Conservation (phyloP, 192 early-diverging fungal genomes). For the Ramicandelaber brevisporus region DNA sequence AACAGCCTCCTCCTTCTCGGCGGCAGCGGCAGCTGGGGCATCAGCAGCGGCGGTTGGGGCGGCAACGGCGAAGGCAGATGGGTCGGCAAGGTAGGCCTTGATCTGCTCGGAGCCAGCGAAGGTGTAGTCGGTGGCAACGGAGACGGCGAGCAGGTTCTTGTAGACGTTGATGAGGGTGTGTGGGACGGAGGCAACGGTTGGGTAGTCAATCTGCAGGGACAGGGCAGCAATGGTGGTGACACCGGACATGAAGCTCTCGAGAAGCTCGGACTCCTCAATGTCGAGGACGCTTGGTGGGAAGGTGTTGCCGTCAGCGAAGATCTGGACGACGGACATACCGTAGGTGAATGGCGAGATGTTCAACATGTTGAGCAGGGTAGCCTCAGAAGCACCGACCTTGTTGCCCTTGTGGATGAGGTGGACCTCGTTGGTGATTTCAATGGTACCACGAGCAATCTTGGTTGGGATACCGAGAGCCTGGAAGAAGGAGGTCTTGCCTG, state of each 20-base stretch:
- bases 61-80: constrained; percentile 62
- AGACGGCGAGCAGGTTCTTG: constrained; percentile 88
- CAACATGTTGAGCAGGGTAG: constrained; percentile 96
- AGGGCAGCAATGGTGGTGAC: constrained; percentile 52
- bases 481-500: constrained; percentile 99
- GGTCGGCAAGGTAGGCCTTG: constrained; percentile 87
- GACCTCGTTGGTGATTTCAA: constrained; percentile 95
- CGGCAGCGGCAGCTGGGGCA: constrained; percentile 22
- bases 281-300: constrained; percentile 79
- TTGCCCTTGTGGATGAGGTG: constrained; percentile 67
- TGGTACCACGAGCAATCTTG: constrained; percentile 99
- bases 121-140: constrained; percentile 71
- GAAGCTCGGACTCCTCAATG: constrained; percentile 48
- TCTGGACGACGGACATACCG: constrained; percentile 79
- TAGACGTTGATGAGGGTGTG: constrained; percentile 93
- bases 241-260: constrained; percentile 36
- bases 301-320: constrained; percentile 75
- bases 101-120: constrained; percentile 77
- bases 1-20: constrained; percentile 23
- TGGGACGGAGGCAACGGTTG: constrained; percentile 67
- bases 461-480: constrained; percentile 98
- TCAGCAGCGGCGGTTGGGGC: constrained; percentile 46
- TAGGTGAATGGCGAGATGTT: constrained; percentile 99
- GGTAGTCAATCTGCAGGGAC: constrained; percentile 56
- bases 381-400: constrained; percentile 97